These are phyloP conservation scores for Ampelocalamus luodianensis DNA, from an alignment of 176 grass and related monocot genomes.

Conservation along the genomic window DNA sequence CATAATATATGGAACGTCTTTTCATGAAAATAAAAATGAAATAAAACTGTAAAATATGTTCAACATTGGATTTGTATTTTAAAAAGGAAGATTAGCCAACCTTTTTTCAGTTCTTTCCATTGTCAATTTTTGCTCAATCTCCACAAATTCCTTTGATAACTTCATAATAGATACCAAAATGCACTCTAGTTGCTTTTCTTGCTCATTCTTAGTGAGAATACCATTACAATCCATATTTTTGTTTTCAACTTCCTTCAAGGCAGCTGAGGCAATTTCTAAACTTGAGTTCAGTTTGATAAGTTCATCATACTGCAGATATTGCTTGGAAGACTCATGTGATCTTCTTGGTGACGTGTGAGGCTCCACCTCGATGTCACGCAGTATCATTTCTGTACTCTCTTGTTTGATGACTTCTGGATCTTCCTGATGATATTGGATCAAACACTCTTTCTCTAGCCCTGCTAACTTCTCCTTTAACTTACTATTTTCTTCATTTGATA, in stretches of 20 bases:
- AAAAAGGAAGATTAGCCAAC: conserved; percentile 42
- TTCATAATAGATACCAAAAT: conserved; percentile 69
- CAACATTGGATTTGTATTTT: background rate
- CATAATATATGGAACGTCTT: background rate
- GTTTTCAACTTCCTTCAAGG: conserved; percentile 40
- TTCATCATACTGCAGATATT: conserved; percentile 42
- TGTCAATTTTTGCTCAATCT: conserved; percentile 64
- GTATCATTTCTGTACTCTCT: conserved; percentile 50
- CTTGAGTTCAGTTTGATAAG: conserved; percentile 53
- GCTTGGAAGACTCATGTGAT: conserved; percentile 40
- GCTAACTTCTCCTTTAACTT: conserved; percentile 66
- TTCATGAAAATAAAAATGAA: background rate
- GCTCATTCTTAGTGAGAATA: conserved; percentile 58
- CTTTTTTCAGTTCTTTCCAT: conserved; percentile 57
- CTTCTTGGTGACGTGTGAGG: conserved; percentile 36
- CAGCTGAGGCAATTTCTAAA: conserved; percentile 34
- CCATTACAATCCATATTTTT: conserved; percentile 29
- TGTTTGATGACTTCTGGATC: conserved; percentile 55
- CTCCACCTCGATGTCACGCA: conserved; percentile 54
- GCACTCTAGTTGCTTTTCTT: conserved; percentile 68
- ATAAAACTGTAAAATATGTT: background rate
- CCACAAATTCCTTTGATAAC: conserved; percentile 72
- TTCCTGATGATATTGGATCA: conserved; percentile 45
- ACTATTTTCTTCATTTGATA: conserved; percentile 61
- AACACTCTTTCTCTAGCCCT: conserved; percentile 33